These are phyloP conservation scores for Asterella californica DNA, from an alignment of 225 moss, liverwort and hornwort genomes.

Conservation along the genomic window DNA sequence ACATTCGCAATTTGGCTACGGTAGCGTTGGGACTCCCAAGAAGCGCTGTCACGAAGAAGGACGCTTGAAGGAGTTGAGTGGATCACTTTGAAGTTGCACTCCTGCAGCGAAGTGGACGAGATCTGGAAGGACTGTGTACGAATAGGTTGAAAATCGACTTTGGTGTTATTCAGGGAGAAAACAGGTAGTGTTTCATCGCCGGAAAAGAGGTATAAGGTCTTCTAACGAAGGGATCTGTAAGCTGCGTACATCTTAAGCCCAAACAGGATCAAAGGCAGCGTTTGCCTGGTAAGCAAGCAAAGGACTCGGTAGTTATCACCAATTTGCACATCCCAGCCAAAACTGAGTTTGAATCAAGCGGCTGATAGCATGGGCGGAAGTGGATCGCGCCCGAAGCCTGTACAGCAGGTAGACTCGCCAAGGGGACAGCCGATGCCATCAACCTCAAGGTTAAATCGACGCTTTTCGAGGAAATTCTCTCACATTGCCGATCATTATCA, in stretches of 20 bases:
- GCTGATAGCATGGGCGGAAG: conserved; percentile 31
- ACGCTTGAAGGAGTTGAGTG: not conserved
- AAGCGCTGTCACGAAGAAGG: not conserved
- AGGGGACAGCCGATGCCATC: not conserved
- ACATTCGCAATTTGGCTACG: not conserved
- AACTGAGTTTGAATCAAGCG: not conserved
- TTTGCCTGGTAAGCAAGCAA: not conserved
- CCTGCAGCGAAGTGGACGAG: not conserved
- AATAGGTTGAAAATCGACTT: not conserved
- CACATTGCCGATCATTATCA: conserved; percentile 41
- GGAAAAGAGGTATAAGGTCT: not conserved
- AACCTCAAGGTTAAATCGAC: conserved; percentile 11
- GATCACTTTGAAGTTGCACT: not conserved
- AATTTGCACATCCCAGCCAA: not conserved
- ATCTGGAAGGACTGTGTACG: conserved; percentile 1
- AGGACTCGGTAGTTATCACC: not conserved
- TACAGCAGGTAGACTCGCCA: not conserved
- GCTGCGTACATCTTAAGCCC: not conserved
- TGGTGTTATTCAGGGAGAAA: not conserved
- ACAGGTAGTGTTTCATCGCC: not conserved
- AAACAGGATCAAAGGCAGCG: not conserved
- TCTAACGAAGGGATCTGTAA: no score
- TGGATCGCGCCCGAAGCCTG: conserved; percentile 11
- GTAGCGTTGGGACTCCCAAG: not conserved
- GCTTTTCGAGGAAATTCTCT: conserved; percentile 41